Evolutionary conservation across 2,329 filamentous ascomycete species (phyloP).

Genomic region (Nemania serpens): DNA sequence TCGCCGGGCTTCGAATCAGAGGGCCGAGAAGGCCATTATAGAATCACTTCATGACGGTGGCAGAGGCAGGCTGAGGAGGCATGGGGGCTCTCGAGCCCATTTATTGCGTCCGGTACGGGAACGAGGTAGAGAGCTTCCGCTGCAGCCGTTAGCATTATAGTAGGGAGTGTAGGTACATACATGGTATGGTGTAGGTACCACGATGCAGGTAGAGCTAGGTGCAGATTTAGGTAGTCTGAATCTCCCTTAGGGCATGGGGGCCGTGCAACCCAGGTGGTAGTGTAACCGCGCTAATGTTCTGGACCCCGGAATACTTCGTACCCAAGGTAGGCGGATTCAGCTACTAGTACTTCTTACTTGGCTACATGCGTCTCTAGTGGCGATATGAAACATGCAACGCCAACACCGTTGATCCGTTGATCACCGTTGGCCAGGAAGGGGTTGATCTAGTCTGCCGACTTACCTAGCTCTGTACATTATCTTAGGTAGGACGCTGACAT

Average conservation of each 20-base stretch:
- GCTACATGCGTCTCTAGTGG: constrained; percentile 20
- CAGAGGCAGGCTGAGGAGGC: constrained; percentile 31
- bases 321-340: background rate
- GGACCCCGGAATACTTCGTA: background rate
- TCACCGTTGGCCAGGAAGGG: constrained; percentile 26
- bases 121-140: constrained; percentile 27
- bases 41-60: constrained; percentile 31
- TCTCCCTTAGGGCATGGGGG: no score
- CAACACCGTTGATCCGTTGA: constrained; percentile 23
- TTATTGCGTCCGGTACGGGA: constrained; percentile 30
- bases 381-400: constrained; percentile 44
- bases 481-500: no score
- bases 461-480: no score
- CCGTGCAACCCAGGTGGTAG: no score
- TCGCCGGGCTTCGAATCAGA: constrained; percentile 34
- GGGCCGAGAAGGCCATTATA: constrained; percentile 24
- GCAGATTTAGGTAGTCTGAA: no score
- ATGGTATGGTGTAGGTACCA: no score
- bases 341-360: no score
- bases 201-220: no score
- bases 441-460: background rate
- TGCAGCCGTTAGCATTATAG: no score
- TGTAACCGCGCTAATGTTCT: background rate
- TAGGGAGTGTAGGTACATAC: no score
- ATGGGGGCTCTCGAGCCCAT: constrained; percentile 31